These are phyloP conservation scores for Rhynchospora pubera DNA, from an alignment of 176 grass and related monocot species.

Conservation along the genomic window DNA sequence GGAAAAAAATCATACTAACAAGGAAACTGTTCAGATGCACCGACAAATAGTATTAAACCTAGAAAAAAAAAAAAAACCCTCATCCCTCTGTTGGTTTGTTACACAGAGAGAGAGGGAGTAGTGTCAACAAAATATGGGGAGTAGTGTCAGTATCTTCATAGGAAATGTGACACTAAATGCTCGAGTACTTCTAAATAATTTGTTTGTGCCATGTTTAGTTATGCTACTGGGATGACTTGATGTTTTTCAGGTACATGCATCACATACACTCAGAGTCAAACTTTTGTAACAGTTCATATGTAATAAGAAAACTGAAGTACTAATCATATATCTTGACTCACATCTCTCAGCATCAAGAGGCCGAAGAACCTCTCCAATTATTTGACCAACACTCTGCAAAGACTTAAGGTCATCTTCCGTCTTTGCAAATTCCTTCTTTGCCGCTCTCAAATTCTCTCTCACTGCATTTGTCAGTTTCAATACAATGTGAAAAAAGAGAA, in stretches of 20 bases:
- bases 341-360: slow-evolving; percentile 80
- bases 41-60: not conserved
- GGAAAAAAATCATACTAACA: not conserved
- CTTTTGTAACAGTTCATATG: not conserved
- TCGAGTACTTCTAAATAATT: not conserved
- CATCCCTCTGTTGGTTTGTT: not conserved
- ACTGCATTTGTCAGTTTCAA: slow-evolving; percentile 33
- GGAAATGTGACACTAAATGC: not conserved
- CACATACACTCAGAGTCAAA: not conserved
- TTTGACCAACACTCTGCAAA: slow-evolving; percentile 89
- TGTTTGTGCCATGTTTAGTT: not conserved
- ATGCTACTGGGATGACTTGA: not conserved
- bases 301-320: not conserved
- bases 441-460: slow-evolving; percentile 50
- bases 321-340: slow-evolving; percentile 30
- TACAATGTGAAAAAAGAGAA: slow-evolving; percentile 2
- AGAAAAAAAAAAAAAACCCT: not conserved
- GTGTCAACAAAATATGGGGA: not conserved
- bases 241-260: not conserved
- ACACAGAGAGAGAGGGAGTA: too few relatives aligned
- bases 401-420: slow-evolving; percentile 96
- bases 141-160: not conserved
- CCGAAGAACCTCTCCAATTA: slow-evolving; percentile 87
- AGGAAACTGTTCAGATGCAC: not conserved
- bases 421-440: slow-evolving; percentile 71